These are phyloP conservation scores for Tympanopsis confertula DNA, from an alignment of 2,329 filamentous ascomycete species.

Conservation along the genomic window DNA sequence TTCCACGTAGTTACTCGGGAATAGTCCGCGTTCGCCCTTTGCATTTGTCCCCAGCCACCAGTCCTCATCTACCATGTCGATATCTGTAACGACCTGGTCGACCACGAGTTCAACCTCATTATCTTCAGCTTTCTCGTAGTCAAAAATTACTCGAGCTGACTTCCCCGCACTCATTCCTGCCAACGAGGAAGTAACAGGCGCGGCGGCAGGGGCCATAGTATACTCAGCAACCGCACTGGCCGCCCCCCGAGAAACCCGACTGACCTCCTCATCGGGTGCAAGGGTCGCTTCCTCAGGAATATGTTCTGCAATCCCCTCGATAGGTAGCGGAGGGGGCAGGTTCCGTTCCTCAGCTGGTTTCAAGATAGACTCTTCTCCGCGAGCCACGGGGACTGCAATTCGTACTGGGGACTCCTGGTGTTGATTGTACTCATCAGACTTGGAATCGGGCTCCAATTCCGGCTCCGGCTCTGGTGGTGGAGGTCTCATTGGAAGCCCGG, in stretches of 20 bases:
- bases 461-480: conserved; percentile 23
- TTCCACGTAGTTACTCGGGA: conserved; percentile 60
- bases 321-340: not conserved
- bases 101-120: conserved; percentile 57
- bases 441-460: not conserved
- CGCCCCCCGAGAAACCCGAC: conserved; percentile 42
- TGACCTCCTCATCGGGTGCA: conserved; percentile 25
- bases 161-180: not conserved
- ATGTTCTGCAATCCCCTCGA: conserved; percentile 19
- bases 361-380: not conserved
- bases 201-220: not conserved
- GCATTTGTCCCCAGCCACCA: conserved; percentile 60
- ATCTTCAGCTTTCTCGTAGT: conserved; percentile 60
- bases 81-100: conserved; percentile 50
- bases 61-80: conserved; percentile 62
- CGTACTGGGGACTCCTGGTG: not conserved
- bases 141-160: conserved; percentile 25
- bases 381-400: not conserved
- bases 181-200: no score
- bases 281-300: conserved; percentile 39
- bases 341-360: not conserved
- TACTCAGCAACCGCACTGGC: conserved; percentile 19
- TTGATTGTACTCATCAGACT: not conserved
- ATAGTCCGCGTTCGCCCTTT: conserved; percentile 50
- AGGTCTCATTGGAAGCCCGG: conserved; percentile 58